Evolutionary conservation across 2,329 filamentous ascomycete species (phyloP).

Genomic region (Fusarium nygamai): DNA sequence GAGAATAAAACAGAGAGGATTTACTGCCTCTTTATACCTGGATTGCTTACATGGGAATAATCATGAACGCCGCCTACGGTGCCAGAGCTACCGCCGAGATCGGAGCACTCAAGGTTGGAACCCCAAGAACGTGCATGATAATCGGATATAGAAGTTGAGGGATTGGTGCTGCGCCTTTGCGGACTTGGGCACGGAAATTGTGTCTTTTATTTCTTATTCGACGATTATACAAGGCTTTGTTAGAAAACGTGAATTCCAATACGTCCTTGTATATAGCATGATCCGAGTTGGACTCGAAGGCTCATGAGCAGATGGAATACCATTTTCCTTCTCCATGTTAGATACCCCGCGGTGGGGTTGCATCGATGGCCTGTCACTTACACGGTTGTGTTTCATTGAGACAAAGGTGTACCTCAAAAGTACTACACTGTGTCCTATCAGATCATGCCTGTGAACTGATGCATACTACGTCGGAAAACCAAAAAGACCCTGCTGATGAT

Average conservation of each 20-base stretch:
- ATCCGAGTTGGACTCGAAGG: neutral
- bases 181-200: neutral
- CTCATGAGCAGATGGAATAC: too few species aligned
- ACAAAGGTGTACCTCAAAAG: neutral
- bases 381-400: neutral
- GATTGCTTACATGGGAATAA: neutral
- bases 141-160: neutral
- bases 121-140: neutral
- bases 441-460: neutral
- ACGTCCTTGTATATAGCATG: neutral
- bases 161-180: neutral
- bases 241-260: neutral
- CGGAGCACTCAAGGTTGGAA: constrained; percentile 30
- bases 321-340: neutral
- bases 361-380: neutral
- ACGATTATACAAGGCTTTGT: rapidly evolving
- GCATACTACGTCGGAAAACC: neutral
- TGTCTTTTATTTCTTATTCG: neutral
- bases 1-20: neutral
- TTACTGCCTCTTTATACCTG: constrained; percentile 27
- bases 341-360: neutral
- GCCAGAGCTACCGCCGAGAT: constrained; percentile 33
- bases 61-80: constrained; percentile 27
- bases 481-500: neutral
- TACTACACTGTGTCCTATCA: neutral